Evolutionary conservation across 1,284 basidiomycete species (phyloP), one percentile per base, ranked within the genome.

Genomic region (Leccinum pachyderme): DNA sequence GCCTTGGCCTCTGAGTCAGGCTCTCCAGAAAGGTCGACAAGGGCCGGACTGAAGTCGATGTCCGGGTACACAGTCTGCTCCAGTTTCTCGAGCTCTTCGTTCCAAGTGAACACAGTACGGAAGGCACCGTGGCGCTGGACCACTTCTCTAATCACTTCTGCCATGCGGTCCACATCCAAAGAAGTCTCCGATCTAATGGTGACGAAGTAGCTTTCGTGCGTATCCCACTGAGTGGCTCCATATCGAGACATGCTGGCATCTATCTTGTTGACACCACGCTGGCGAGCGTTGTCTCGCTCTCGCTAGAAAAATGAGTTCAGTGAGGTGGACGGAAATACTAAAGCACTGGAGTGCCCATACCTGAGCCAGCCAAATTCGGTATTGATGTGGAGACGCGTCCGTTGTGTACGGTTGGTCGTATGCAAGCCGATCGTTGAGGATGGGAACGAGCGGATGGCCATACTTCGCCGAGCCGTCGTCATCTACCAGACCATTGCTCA

Each of bases 321-420:
- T 18, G 18, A 33, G n/a, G 15, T 33, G 37, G 24, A 22, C 13
- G 0, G 41, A 22, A 24, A 25, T 18, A 7, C 12, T 1, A 5
- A 49, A n/a, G 9, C 35, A 7, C 7, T 1, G n/a, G 2, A 33
- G 41, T 15, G 27, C 3, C n/a, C 60, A 18, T 53, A 70, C 65
- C 59, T 67, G 64, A 27, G 66, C 66, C 28, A 67, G 50, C 68
- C 66, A 67, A 27, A 67, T 70, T 4, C 64, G 66, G 46, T 70
- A 70, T 32, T 67, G 68, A 41, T 70, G 64, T 1, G 68, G 60
- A 2, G 68, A 70, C 6, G 64, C 68, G 22, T 67, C 65, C 0
- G 68, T 33, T 15, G 57, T 67, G 49, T 68, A 70, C 3, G 66
- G 65, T 32, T 70, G 56, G 18, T 69, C 67, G 24, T 69, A 69